Conservation (phyloP, 2,329 filamentous ascomycete species). For the Aspergillus amoenus region DNA sequence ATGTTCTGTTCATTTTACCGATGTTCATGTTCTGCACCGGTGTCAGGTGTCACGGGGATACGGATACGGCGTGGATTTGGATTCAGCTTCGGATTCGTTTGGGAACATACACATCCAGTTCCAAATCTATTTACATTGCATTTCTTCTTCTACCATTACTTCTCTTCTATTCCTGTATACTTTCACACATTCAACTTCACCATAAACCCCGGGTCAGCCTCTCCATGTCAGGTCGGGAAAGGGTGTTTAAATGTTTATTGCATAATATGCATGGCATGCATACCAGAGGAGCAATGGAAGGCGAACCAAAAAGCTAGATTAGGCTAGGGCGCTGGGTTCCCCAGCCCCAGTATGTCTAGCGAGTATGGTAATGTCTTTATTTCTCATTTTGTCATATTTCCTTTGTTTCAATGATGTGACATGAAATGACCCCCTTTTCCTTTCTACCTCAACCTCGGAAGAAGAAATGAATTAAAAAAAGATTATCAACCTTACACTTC, state of each 20-base stretch:
- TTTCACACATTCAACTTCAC: background rate
- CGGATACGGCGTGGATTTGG: background rate
- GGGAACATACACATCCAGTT: too few species aligned
- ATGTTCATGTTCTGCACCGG: background rate
- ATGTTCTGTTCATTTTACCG: constrained; percentile 11
- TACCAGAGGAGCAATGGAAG: constrained; percentile 4
- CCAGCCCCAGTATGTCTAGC: too few species aligned
- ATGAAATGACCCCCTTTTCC: constrained; percentile 8
- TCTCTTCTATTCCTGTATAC: background rate
- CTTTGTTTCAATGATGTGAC: constrained; percentile 18
- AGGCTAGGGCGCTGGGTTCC: background rate
- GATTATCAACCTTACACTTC: too few species aligned
- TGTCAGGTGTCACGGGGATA: constrained; percentile 12
- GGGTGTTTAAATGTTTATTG: background rate
- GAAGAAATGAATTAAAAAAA: background rate
- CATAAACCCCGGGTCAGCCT: background rate
- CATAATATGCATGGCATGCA: constrained; percentile 4
- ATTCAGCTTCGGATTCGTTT: background rate
- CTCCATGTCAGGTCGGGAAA: background rate
- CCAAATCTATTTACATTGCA: background rate
- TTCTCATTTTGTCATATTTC: constrained; percentile 14
- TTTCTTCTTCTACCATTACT: background rate
- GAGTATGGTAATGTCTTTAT: background rate
- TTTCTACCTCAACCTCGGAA: background rate
- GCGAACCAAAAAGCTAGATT: background rate